phyloP scores from a whole-genome alignment of 495 filamentous ascomycete species.

The Hypoxylon perforatum region DNA sequence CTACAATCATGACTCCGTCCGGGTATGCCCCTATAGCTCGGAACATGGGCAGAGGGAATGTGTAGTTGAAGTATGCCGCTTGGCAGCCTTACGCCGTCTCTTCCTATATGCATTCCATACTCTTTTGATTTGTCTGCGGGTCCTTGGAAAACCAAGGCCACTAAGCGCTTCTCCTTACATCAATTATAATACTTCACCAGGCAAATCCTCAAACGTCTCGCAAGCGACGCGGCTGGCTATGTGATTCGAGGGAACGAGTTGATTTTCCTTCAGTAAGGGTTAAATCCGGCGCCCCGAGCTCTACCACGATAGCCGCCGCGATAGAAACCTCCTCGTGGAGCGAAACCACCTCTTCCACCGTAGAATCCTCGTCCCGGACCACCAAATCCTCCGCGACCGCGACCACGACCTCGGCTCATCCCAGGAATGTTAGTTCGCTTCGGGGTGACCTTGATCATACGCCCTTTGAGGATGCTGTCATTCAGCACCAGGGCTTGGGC shows the following conservation, averaged over 20 bases:
- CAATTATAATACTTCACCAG: slow-evolving; percentile 29
- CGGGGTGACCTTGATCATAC: slow-evolving; percentile 96
- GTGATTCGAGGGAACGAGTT: slow-evolving; percentile 6
- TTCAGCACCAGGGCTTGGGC: slow-evolving; percentile 94
- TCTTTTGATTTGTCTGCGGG: slow-evolving; percentile 28
- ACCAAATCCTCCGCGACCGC: slow-evolving; percentile 72
- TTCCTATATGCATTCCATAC: slow-evolving; percentile 31
- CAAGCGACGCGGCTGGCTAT: background rate
- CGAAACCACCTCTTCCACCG: slow-evolving; percentile 72
- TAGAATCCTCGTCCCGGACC: slow-evolving; percentile 59
- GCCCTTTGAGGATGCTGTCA: slow-evolving; percentile 94
- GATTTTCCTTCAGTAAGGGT: slow-evolving; percentile 28
- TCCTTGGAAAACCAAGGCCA: slow-evolving; percentile 20
- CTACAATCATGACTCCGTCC: slow-evolving; percentile 19
- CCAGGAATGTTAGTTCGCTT: slow-evolving; percentile 98
- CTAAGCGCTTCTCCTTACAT: slow-evolving; percentile 11
- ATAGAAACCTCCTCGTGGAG: slow-evolving; percentile 74
- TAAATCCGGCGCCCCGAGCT: slow-evolving; percentile 67
- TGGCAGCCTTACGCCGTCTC: slow-evolving; percentile 21
- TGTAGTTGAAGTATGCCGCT: slow-evolving; percentile 19
- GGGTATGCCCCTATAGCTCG: slow-evolving; percentile 12
- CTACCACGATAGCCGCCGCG: slow-evolving; percentile 84
- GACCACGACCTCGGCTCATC: slow-evolving; percentile 80
- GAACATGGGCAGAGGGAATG: slow-evolving; percentile 28
- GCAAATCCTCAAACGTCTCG: slow-evolving; percentile 10